Evolutionary conservation across 208 protist species (phyloP).

Genomic region (Trypanosoma boissoni): DNA sequence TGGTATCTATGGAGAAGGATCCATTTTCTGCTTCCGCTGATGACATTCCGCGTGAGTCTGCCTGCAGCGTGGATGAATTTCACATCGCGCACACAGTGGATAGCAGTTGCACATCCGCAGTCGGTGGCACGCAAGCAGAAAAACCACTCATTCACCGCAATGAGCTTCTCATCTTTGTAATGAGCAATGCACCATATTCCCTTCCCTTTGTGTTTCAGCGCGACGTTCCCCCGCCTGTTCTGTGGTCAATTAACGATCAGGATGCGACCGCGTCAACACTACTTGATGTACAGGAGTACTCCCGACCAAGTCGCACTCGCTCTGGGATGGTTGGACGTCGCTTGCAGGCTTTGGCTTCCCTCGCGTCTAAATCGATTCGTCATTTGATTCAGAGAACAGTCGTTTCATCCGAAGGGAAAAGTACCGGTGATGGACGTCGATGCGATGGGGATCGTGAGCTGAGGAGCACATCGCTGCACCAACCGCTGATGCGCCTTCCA

Average conservation of each 20-base stretch:
- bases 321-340: constrained; percentile 20
- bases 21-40: background rate
- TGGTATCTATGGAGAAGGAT: constrained; percentile 34
- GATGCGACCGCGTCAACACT: constrained; percentile 1
- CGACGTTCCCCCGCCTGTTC: constrained; percentile 15
- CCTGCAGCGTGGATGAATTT: constrained; percentile 10
- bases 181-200: constrained; percentile 70
- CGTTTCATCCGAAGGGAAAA: constrained; percentile 11
- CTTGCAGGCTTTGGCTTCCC: constrained; percentile 17
- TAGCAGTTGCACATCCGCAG: constrained; percentile 10
- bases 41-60: constrained; percentile 1
- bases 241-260: constrained; percentile 13
- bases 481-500: constrained; percentile 34
- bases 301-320: constrained; percentile 12
- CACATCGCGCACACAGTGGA: constrained; percentile 13
- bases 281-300: constrained; percentile 8
- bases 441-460: background rate
- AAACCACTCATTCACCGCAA: constrained; percentile 27
- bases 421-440: constrained; percentile 5
- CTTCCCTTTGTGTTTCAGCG: constrained; percentile 70
- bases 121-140: constrained; percentile 1
- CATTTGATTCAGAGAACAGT: constrained; percentile 22
- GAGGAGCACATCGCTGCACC: constrained; percentile 24
- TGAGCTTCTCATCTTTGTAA: constrained; percentile 52
- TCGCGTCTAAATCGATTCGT: constrained; percentile 22